Base-by-base conservation (phyloP, 257 asterid species). In the Datura wrightii region DNA sequence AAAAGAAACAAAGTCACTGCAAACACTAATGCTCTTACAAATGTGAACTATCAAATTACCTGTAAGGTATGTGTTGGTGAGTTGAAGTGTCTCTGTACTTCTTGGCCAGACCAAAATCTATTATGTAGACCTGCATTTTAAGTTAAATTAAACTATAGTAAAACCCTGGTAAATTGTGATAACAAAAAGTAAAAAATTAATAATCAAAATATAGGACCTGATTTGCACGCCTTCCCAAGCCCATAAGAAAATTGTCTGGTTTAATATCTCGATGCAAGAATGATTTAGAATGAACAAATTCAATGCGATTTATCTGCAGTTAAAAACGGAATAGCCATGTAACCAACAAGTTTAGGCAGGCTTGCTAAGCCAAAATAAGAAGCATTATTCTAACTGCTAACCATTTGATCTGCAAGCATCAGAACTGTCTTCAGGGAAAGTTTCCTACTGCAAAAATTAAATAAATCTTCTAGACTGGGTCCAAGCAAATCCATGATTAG, bases 401-500 rank as follows among this genome's bases (percentile, higher is more conserved):
- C 99, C 99, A 97, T 97, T 89, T 96, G 99, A 91, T 96, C 99
- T n/a, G 99, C 98, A 76, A 96, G 98, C 99, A 96, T 96, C 83
- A 96, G 96, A 89, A 94, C 99, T 6, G 99, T 93, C 97, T 96
- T 96, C 89, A 96, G 89, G 84, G 99, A 93, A 74, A 96, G 95
- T 80, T 96, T 96, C 88, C 99, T 91, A 90, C 92, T 96, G 92
- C 99, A 96, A 86, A 92, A 94, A 88, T 94, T 97, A 93, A 97
- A 97, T 70, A 97, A 90, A 88, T 97, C 99, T 92, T 97, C 99
- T 71, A 97, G 98, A 90, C 98, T 97, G 58, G 98, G 98, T 34
- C 99, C 99, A 84, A 97, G 99, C 90, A 97, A 92, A 89, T 97
- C 99, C 98, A 97, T 97, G 79, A 95, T 98, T 62, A 97, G 94